phyloP scores from a whole-genome alignment of 495 filamentous ascomycete species.

The Neurospora sp. region DNA sequence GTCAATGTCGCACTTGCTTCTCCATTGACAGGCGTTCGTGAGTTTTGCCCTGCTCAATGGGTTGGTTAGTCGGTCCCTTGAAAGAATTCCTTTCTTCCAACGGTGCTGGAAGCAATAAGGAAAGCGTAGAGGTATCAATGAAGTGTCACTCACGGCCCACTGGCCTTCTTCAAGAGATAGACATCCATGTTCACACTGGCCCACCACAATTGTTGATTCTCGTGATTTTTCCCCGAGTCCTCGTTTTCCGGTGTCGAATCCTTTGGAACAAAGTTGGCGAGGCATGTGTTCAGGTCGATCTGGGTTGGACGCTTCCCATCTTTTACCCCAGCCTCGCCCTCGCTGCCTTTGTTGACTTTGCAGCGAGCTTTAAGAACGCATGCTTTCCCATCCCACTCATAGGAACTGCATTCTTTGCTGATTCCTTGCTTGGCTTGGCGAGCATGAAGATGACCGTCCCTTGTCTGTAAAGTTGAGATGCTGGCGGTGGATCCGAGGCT shows the following conservation, averaged over 20 bases:
- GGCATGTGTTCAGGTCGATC: not conserved
- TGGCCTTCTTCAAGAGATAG: too few relatives aligned
- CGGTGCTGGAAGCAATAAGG: too few relatives aligned
- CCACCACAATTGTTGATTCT: not conserved
- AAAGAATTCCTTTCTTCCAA: too few relatives aligned
- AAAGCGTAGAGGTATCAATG: too few relatives aligned
- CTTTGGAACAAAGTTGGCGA: not conserved
- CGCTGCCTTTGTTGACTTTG: not conserved
- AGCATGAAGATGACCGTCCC: not conserved
- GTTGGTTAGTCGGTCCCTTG: too few relatives aligned
- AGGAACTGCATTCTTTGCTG: not conserved
- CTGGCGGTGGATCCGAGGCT: not conserved
- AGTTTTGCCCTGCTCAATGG: too few relatives aligned
- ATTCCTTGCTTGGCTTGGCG: not conserved
- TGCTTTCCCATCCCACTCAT: not conserved
- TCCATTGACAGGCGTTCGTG: too few relatives aligned
- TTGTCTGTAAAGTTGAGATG: not conserved
- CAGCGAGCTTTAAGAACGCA: not conserved
- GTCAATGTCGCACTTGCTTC: too few relatives aligned
- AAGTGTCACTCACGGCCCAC: too few relatives aligned
- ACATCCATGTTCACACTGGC: too few relatives aligned
- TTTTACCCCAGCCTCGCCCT: too few relatives aligned
- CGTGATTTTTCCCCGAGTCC: too few relatives aligned
- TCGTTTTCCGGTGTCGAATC: not conserved
- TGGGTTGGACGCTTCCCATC: not conserved